Conservation (phyloP, 768 basidiomycete genomes). For the Phylloporus arenicola region DNA sequence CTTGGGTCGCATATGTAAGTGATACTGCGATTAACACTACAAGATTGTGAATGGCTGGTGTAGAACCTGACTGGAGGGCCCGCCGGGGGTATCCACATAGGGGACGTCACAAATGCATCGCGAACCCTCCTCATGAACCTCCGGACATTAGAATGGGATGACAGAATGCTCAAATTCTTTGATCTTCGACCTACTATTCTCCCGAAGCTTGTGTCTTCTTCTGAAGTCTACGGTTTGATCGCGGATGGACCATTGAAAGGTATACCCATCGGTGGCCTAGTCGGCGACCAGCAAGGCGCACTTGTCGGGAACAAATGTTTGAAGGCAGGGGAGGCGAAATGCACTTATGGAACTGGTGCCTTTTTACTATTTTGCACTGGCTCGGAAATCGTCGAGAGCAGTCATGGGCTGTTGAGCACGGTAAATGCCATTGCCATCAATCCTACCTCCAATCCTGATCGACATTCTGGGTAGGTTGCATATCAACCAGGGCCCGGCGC, state of each 20-base stretch:
- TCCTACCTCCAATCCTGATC: neutral
- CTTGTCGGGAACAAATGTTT: conserved; percentile 96
- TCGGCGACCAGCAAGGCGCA: conserved; percentile 98
- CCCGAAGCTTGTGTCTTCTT: conserved; percentile 84
- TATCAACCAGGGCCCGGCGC: conserved; percentile 79
- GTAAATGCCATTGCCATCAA: conserved; percentile 35
- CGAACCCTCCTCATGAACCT: conserved; percentile 90
- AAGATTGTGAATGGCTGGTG: conserved; percentile 1
- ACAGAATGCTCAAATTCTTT: conserved; percentile 81
- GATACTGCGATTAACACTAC: conserved; percentile 6
- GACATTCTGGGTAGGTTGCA: conserved; percentile 52
- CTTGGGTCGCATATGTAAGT: conserved; percentile 86
- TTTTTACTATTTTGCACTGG: conserved; percentile 97
- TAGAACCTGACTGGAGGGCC: conserved; percentile 84
- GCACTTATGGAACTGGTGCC: conserved; percentile 96
- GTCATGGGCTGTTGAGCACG: conserved; percentile 85
- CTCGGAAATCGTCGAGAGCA: conserved; percentile 74
- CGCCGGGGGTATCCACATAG: conserved; percentile 67
- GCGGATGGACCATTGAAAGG: conserved; percentile 61
- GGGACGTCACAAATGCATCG: conserved; percentile 94
- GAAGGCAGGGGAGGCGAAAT: conserved; percentile 88
- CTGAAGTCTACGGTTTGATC: conserved; percentile 86
- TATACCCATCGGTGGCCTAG: conserved; percentile 83
- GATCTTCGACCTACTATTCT: conserved; percentile 70
- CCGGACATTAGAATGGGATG: conserved; percentile 76